Conservation (phyloP, 2,329 filamentous ascomycete species). For the Calonectria fujianensis region DNA sequence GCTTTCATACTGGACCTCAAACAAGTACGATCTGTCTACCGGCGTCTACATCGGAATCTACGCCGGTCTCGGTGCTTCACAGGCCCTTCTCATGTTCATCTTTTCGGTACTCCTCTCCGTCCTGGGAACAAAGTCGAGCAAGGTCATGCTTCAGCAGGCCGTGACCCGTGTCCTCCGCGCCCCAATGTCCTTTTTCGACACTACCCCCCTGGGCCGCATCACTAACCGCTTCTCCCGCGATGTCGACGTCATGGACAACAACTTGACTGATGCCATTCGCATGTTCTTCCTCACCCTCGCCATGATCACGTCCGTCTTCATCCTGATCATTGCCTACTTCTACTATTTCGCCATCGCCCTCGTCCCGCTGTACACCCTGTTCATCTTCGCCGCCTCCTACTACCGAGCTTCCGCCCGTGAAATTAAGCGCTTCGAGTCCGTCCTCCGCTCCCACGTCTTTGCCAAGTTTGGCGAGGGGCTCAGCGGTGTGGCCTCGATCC, state of each 20-base stretch:
- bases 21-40: constrained; percentile 80
- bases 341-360: constrained; percentile 85
- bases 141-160: constrained; percentile 86
- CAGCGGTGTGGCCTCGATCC: constrained; percentile 87
- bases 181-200: constrained; percentile 96
- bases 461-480: constrained; percentile 94
- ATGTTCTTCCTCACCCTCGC: constrained; percentile 93
- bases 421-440: constrained; percentile 94
- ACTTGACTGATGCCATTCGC: constrained; percentile 89
- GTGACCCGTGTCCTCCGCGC: constrained; percentile 84
- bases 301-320: constrained; percentile 89
- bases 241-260: constrained; percentile 97
- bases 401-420: constrained; percentile 94
- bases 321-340: constrained; percentile 95
- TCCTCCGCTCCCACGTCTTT: constrained; percentile 91
- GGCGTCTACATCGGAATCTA: constrained; percentile 84
- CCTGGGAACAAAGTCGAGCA: constrained; percentile 87
- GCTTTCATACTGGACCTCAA: constrained; percentile 94
- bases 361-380: constrained; percentile 81
- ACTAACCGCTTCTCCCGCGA: constrained; percentile 98
- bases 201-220: constrained; percentile 94
- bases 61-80: constrained; percentile 81
- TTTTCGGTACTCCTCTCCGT: constrained; percentile 88
- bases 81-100: constrained; percentile 84
- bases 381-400: constrained; percentile 88